A percentile compares a stretch with the other conserved stretches of the same genome.
phyloP scores from a whole-genome alignment of 345 rosid species.

The Anastatica hierochuntica region DNA sequence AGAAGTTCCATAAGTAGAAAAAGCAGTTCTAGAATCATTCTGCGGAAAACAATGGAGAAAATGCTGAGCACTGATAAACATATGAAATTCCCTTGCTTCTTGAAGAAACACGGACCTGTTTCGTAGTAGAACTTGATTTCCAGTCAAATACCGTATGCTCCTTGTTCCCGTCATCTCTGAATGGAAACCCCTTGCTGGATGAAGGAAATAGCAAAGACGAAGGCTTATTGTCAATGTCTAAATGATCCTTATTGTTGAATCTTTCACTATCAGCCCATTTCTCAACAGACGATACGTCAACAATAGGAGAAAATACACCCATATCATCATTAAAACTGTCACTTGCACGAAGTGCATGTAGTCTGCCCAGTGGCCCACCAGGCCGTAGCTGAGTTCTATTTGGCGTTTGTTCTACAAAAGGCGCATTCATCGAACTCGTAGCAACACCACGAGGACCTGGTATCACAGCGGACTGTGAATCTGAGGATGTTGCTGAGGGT shows the following conservation, averaged over 20 bases:
- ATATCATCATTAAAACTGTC: constrained; percentile 80
- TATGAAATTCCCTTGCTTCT: too few relatives aligned
- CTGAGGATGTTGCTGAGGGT: constrained; percentile 57
- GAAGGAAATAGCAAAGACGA: constrained; percentile 61
- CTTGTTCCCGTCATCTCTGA: constrained; percentile 47
- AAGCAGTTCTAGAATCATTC: constrained; percentile 53
- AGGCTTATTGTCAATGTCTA: constrained; percentile 50
- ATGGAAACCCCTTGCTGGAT: constrained; percentile 55
- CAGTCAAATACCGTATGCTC: constrained; percentile 69
- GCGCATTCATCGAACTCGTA: constrained; percentile 27
- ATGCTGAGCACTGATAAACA: constrained; percentile 9
- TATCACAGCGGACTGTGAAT: constrained; percentile 36
- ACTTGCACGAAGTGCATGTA: constrained; percentile 58
- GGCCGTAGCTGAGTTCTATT: constrained; percentile 51
- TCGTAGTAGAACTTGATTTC: constrained; percentile 60
- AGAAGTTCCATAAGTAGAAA: constrained; percentile 38
- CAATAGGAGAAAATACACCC: constrained; percentile 89
- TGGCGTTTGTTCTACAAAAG: constrained; percentile 64
- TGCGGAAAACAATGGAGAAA: constrained; percentile 21
- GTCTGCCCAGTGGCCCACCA: constrained; percentile 59
- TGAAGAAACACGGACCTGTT: constrained; percentile 50
- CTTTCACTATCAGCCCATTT: constrained; percentile 68
- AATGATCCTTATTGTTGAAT: constrained; percentile 46
- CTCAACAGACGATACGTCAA: constrained; percentile 71
- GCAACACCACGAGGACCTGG: constrained; percentile 45